Percentiles rank a stretch among this genome's conserved stretches.
phyloP scores from a whole-genome alignment of 148 eudicot species.

The Arctostaphylos glauca region DNA sequence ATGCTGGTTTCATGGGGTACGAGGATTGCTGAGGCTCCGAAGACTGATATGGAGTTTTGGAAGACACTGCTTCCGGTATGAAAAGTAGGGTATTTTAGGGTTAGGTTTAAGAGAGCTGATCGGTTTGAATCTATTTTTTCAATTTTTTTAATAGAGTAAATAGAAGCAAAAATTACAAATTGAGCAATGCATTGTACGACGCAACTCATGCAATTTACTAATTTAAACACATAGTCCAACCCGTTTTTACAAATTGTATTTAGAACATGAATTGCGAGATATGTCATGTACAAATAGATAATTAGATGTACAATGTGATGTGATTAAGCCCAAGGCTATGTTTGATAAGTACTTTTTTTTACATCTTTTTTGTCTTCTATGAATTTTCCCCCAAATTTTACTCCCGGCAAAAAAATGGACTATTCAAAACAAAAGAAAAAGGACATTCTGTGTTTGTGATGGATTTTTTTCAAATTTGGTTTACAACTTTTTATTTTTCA shows the following conservation, averaged over 20 bases:
- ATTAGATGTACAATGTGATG: no score
- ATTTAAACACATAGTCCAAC: no score
- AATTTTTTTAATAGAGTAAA: background rate
- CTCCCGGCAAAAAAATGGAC: background rate
- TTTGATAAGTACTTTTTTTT: background rate
- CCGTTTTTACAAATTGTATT: no score
- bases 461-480: background rate
- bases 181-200: no score
- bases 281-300: no score
- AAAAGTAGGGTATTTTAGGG: background rate
- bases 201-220: no score
- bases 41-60: constrained; percentile 57
- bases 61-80: constrained; percentile 56
- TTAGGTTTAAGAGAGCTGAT: background rate
- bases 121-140: background rate
- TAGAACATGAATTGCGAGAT: no score
- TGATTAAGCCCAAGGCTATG: background rate
- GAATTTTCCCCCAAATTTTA: background rate
- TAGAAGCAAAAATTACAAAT: background rate
- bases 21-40: constrained; percentile 55
- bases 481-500: no score
- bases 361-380: background rate
- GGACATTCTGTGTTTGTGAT: background rate
- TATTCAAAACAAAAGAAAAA: background rate
- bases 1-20: constrained; percentile 67